phyloP scores from a whole-genome alignment of 352 stramenopile genomes.

The Globisporangium irregulare region DNA sequence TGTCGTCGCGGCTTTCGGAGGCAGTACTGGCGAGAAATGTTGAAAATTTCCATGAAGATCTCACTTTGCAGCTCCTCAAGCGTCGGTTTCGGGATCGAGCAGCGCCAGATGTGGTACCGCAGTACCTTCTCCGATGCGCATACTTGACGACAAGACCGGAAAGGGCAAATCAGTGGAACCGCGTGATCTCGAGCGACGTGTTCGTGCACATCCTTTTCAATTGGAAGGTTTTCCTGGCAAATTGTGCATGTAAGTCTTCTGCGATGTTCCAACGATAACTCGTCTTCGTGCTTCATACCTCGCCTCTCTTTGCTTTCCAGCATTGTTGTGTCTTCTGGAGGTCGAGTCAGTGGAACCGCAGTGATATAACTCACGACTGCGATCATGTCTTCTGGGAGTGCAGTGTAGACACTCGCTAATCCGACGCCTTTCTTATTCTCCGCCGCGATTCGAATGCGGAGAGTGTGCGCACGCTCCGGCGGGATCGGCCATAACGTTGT shows the following conservation, averaged over 20 bases:
- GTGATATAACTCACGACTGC: conserved; percentile 57
- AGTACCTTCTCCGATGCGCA: conserved; percentile 66
- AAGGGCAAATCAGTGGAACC: conserved; percentile 73
- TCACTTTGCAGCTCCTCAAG: conserved; percentile 50
- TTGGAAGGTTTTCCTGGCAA: conserved; percentile 26
- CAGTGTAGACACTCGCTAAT: conserved; percentile 50
- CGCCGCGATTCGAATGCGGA: conserved; percentile 55
- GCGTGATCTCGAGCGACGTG: conserved; percentile 57
- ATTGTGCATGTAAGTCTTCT: conserved; percentile 54
- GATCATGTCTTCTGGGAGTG: conserved; percentile 40
- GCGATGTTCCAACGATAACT: conserved; percentile 14
- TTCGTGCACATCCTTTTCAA: conserved; percentile 36
- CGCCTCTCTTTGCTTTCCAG: conserved; percentile 36
- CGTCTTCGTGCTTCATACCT: conserved; percentile 47
- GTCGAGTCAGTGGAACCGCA: conserved; percentile 36
- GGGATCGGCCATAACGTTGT: conserved; percentile 73
- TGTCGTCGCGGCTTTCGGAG: conserved; percentile 67
- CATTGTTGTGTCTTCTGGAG: conserved; percentile 39
- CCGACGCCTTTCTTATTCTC: conserved; percentile 62
- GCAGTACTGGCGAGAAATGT: conserved; percentile 73
- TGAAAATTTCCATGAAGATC: conserved; percentile 74
- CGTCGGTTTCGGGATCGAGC: conserved; percentile 51
- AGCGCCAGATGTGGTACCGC: conserved; percentile 76
- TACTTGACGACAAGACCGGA: conserved; percentile 59
- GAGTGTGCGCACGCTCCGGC: conserved; percentile 31